A percentile compares a stretch with the other conserved stretches of the same genome.
phyloP scores from a whole-genome alignment of 1,139 yeast species.

The Suhomyces panamericanus region DNA sequence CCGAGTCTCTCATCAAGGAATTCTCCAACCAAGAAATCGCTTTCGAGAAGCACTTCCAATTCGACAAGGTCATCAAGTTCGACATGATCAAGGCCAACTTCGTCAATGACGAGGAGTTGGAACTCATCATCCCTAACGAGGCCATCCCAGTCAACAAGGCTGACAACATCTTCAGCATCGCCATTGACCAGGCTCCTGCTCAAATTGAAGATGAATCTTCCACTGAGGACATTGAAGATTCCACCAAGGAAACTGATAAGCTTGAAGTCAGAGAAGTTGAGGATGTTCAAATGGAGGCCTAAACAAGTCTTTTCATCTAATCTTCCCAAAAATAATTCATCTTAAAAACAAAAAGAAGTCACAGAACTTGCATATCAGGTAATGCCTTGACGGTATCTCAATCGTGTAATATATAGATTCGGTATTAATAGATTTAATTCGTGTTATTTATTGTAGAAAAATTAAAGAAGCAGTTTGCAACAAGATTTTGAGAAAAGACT shows the following conservation, averaged over 20 bases:
- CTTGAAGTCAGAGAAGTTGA: constrained; percentile 6
- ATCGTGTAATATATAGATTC: constrained; percentile 8
- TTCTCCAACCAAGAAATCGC: constrained; percentile 43
- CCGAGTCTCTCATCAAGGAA: constrained; percentile 40
- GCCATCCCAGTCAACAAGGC: constrained; percentile 25
- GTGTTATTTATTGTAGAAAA: background rate
- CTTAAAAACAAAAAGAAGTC: background rate
- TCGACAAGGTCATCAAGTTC: constrained; percentile 42
- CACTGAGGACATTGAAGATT: constrained; percentile 15
- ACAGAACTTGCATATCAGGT: constrained; percentile 3
- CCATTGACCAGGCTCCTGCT: constrained; percentile 22
- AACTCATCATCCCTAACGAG: constrained; percentile 45
- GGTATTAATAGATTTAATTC: constrained; percentile 9
- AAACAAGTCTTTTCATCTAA: background rate
- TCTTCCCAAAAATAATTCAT: background rate
- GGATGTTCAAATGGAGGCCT: constrained; percentile 12
- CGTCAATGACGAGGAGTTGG: constrained; percentile 43
- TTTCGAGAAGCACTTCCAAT: constrained; percentile 48
- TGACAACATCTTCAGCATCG: constrained; percentile 28
- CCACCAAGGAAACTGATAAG: constrained; percentile 2
- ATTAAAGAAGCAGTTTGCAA: background rate
- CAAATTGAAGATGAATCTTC: constrained; percentile 16
- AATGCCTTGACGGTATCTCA: constrained; percentile 11
- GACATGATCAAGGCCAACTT: constrained; percentile 43
- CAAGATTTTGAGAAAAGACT: background rate